Percentiles rank a stretch among this genome's conserved stretches.
Conservation (phyloP, 2,329 filamentous ascomycete species). For the Fusarium sp. region DNA sequence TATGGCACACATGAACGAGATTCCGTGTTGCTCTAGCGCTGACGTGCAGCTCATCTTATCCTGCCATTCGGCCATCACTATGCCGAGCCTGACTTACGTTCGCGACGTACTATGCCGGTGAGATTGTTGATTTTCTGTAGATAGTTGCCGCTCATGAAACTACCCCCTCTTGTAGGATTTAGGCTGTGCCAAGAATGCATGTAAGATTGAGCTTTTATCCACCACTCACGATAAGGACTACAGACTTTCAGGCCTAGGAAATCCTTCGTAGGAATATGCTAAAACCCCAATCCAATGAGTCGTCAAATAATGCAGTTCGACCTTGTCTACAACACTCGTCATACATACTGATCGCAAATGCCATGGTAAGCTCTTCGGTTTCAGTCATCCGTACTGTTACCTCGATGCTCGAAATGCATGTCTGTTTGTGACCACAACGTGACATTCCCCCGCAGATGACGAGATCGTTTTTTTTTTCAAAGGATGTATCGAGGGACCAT, state of each 20-base stretch:
- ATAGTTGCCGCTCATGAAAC: background rate
- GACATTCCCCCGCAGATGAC: background rate
- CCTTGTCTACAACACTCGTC: background rate
- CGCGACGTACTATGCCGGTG: background rate
- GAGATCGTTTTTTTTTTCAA: rapidly evolving
- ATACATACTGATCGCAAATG: no score
- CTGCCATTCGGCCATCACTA: background rate
- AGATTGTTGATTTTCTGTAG: no score
- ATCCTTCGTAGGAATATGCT: background rate
- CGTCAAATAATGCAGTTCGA: no score
- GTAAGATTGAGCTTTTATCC: background rate
- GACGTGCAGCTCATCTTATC: background rate
- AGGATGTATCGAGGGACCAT: background rate
- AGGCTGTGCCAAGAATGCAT: background rate
- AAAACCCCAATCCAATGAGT: background rate
- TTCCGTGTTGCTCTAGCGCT: background rate
- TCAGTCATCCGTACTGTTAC: background rate
- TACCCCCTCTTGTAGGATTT: background rate
- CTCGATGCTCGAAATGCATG: background rate
- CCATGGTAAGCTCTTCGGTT: background rate
- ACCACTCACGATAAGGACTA: background rate
- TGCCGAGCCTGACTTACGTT: background rate
- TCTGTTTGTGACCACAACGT: background rate
- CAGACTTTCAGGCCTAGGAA: background rate
- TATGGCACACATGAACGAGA: background rate